A percentile compares a stretch with the other conserved stretches of the same genome.
Evolutionary conservation across 768 basidiomycete genomes (phyloP).

Genomic region (Boletus barrowsii): DNA sequence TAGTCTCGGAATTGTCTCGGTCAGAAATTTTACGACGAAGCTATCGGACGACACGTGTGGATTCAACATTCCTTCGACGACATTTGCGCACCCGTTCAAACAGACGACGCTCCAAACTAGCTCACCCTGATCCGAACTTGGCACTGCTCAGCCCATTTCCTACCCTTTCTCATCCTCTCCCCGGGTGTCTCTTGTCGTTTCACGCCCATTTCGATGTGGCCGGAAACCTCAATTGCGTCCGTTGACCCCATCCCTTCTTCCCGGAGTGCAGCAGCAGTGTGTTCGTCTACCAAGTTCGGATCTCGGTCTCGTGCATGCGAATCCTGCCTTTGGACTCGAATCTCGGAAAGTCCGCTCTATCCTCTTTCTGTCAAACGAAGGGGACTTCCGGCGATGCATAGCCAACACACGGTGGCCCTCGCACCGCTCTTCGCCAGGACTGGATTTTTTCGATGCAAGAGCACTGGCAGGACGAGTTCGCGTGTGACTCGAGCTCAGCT

Average conservation of each 20-base stretch:
- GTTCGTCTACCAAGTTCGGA: constrained; percentile 9
- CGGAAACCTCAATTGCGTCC: constrained; percentile 1
- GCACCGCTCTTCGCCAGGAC: background rate
- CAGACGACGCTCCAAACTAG: constrained; percentile 8
- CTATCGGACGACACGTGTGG: constrained; percentile 4
- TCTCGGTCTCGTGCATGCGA: constrained; percentile 13
- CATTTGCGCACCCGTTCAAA: constrained; percentile 8
- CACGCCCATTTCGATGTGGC: constrained; percentile 10
- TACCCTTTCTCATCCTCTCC: background rate
- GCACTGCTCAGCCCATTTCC: constrained; percentile 1
- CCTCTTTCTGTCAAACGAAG: background rate
- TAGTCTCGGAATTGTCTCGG: constrained; percentile 8
- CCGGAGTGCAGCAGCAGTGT: background rate
- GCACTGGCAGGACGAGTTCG: background rate
- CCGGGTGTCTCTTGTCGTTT: background rate
- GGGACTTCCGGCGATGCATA: background rate
- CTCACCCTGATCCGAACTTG: constrained; percentile 8
- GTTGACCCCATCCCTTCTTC: constrained; percentile 5
- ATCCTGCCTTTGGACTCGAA: background rate
- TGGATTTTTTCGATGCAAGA: background rate
- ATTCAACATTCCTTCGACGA: constrained; percentile 12
- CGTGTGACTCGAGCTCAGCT: constrained; percentile 10
- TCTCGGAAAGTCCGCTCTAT: no score
- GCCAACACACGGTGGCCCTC: background rate
- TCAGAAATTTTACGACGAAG: constrained; percentile 9